Conservation (phyloP, 129 eudicot genomes). For the Centrapalus pauciflorus region DNA sequence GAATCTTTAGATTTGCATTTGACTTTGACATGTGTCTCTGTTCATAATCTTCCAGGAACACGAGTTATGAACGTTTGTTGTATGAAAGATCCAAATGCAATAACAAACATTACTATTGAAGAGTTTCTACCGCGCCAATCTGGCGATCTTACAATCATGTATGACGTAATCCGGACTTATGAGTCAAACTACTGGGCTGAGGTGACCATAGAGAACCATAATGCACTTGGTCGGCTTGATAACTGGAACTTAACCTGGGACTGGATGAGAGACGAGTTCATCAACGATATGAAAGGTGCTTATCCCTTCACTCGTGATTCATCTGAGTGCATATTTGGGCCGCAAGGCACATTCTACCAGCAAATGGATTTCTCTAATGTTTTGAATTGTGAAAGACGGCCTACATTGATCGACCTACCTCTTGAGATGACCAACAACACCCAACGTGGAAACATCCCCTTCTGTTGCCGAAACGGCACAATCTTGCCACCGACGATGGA, state of each 20-base stretch:
- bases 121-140: slow-evolving; percentile 72
- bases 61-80: slow-evolving; percentile 72
- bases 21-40: neutral
- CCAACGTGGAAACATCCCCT: slow-evolving; percentile 57
- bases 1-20: neutral
- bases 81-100: slow-evolving; percentile 43
- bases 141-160: slow-evolving; percentile 90
- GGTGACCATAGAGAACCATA: slow-evolving; percentile 86
- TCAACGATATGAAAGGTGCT: slow-evolving; percentile 69
- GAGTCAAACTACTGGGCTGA: slow-evolving; percentile 72
- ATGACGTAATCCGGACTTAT: slow-evolving; percentile 69
- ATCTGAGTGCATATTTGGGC: slow-evolving; percentile 64
- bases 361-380: slow-evolving; percentile 61
- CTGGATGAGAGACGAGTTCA: slow-evolving; percentile 98
- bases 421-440: slow-evolving; percentile 71
- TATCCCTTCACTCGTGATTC: slow-evolving; percentile 63
- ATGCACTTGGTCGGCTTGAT: slow-evolving; percentile 86
- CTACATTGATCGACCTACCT: slow-evolving; percentile 74
- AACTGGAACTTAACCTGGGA: slow-evolving; percentile 88
- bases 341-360: slow-evolving; percentile 51
- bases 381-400: slow-evolving; percentile 72
- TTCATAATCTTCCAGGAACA: slow-evolving; percentile 47
- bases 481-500: slow-evolving; percentile 88
- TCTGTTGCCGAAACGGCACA: slow-evolving; percentile 93
- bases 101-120: slow-evolving; percentile 36